Conservation (phyloP, 805 yeast genomes). For the Priceomyces melissophilus region DNA sequence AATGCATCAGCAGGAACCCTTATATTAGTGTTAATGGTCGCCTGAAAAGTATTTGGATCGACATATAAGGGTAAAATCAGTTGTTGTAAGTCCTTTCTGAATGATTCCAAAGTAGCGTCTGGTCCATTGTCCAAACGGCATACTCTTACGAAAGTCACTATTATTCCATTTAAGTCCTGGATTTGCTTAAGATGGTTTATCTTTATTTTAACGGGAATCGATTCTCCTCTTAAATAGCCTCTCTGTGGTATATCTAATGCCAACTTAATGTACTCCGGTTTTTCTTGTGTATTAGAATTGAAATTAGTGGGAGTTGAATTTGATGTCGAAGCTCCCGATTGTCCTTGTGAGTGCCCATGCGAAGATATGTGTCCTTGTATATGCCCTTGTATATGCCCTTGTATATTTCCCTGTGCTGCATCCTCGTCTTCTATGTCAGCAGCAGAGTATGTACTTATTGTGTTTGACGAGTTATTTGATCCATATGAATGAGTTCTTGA, state of each 20-base stretch:
- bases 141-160: slow-evolving; percentile 75
- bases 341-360: neutral
- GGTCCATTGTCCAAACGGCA: slow-evolving; percentile 60
- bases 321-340: neutral
- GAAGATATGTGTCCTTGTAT: neutral
- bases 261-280: slow-evolving; percentile 33
- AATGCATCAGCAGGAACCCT: slow-evolving; percentile 81
- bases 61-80: slow-evolving; percentile 71
- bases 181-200: slow-evolving; percentile 70
- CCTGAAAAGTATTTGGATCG: slow-evolving; percentile 59
- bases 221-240: slow-evolving; percentile 79
- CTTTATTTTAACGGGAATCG: slow-evolving; percentile 65
- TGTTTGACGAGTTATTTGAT: slow-evolving; percentile 29
- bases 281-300: neutral
- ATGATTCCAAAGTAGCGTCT: slow-evolving; percentile 64
- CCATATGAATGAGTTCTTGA: slow-evolving; percentile 35
- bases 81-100: slow-evolving; percentile 81
- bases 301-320: slow-evolving; percentile 5
- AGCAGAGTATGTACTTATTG: slow-evolving; percentile 31
- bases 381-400: neutral
- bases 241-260: slow-evolving; percentile 44
- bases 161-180: slow-evolving; percentile 67
- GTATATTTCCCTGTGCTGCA: slow-evolving; percentile 1
- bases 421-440: slow-evolving; percentile 2
- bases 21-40: slow-evolving; percentile 59